Conservation (phyloP, 129 eudicot species). For the Arctium minus region DNA sequence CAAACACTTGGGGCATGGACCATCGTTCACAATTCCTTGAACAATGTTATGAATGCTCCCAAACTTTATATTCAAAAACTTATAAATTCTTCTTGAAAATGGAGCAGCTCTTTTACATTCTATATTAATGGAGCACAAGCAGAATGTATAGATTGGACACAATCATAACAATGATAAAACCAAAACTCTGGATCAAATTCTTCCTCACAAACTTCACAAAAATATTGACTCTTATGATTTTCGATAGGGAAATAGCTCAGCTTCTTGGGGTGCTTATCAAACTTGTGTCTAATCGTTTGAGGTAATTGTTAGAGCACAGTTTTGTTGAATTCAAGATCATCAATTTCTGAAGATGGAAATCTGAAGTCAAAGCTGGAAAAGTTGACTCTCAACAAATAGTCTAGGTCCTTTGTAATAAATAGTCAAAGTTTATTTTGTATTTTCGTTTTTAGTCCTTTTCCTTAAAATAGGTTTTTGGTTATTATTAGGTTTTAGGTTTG, state of each 20-base stretch:
- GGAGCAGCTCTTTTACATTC: not conserved
- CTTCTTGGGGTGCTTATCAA: conserved; percentile 1
- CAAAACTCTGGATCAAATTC: not conserved
- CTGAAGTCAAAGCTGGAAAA: too few species aligned
- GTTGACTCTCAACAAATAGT: too few species aligned
- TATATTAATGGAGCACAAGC: not conserved
- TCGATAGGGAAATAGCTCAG: not conserved
- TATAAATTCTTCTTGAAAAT: not conserved
- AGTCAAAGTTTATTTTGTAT: too few species aligned
- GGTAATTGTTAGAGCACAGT: not conserved
- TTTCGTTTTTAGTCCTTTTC: too few species aligned
- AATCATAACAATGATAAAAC: not conserved
- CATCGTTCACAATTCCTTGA: not conserved
- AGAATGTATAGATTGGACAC: conserved; percentile 5
- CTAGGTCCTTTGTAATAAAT: too few species aligned
- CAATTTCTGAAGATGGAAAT: too few species aligned
- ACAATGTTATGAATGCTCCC: not conserved
- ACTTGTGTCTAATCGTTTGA: not conserved
- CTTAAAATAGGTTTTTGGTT: too few species aligned
- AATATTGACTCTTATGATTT: not conserved
- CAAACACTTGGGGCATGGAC: not conserved
- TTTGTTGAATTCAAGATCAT: too few species aligned
- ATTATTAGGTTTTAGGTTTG: too few species aligned
- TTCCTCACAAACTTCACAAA: conserved; percentile 13
- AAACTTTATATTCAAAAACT: conserved; percentile 1